phyloP scores from a whole-genome alignment of 2,329 filamentous ascomycete species.

The Mollisiaceae sp. region DNA sequence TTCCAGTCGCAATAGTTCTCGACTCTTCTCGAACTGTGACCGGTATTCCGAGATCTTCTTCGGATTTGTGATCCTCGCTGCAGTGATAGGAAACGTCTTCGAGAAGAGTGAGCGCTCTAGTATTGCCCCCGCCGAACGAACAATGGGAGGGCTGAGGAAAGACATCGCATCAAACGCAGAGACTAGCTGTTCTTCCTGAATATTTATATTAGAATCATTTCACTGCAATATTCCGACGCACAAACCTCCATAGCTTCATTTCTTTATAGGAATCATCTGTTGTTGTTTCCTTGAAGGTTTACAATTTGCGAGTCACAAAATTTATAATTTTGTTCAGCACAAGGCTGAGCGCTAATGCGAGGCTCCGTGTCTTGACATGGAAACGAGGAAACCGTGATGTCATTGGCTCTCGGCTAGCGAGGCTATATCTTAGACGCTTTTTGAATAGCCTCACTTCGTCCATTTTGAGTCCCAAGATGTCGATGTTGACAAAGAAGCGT shows the following conservation, averaged over 20 bases:
- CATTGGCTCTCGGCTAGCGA: not conserved
- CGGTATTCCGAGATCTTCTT: slow-evolving; percentile 76
- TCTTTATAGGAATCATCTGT: slow-evolving; percentile 19
- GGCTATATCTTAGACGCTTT: not conserved
- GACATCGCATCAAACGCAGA: slow-evolving; percentile 51
- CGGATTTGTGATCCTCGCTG: slow-evolving; percentile 76
- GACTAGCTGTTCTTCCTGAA: slow-evolving; percentile 28
- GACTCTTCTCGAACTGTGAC: slow-evolving; percentile 66
- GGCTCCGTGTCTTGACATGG: slow-evolving; percentile 9
- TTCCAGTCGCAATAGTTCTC: slow-evolving; percentile 69
- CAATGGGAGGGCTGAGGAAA: slow-evolving; percentile 77
- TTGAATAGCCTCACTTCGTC: not conserved
- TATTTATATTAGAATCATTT: slow-evolving; percentile 14
- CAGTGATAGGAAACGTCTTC: slow-evolving; percentile 75
- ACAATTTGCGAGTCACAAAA: slow-evolving; percentile 7
- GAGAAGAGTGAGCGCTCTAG: slow-evolving; percentile 86
- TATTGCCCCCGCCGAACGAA: slow-evolving; percentile 73
- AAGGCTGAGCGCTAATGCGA: slow-evolving; percentile 12
- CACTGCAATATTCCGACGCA: not conserved
- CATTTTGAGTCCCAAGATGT: slow-evolving; percentile 26
- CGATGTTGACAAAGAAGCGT: slow-evolving; percentile 54
- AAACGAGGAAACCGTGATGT: not conserved
- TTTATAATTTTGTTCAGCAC: not conserved
- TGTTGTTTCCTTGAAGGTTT: slow-evolving; percentile 6
- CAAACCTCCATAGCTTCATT: slow-evolving; percentile 39